These are phyloP conservation scores for Phylloporus sp. DNA, from an alignment of 1,284 basidiomycete genomes.

Conservation along the genomic window DNA sequence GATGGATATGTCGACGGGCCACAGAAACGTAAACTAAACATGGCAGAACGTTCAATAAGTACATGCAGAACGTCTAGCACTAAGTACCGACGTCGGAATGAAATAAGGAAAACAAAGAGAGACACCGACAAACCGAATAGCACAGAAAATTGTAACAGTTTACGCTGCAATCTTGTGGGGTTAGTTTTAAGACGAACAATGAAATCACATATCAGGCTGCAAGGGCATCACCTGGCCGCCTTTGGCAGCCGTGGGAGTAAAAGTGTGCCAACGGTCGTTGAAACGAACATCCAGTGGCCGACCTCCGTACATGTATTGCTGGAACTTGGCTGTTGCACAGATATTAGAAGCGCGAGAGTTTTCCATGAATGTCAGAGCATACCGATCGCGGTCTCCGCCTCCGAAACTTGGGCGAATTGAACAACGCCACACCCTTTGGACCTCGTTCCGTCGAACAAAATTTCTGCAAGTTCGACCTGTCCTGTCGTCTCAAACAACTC, in stretches of 20 bases:
- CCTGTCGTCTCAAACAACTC: slow-evolving; percentile 98
- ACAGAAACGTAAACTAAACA: background rate
- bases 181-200: background rate
- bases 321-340: slow-evolving; percentile 77
- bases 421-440: slow-evolving; percentile 96
- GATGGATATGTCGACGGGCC: too few relatives aligned
- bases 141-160: slow-evolving; percentile 10
- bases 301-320: slow-evolving; percentile 90
- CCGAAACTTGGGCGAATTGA: slow-evolving; percentile 87
- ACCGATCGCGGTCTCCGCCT: slow-evolving; percentile 95
- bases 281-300: slow-evolving; percentile 87
- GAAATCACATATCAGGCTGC: slow-evolving; percentile 52
- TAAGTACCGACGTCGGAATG: slow-evolving; percentile 15
- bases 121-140: background rate
- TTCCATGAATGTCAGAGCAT: slow-evolving; percentile 29
- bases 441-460: slow-evolving; percentile 88
- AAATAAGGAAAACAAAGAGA: slow-evolving; percentile 1
- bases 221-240: slow-evolving; percentile 76
- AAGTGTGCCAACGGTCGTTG: slow-evolving; percentile 93
- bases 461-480: slow-evolving; percentile 92
- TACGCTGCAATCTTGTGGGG: background rate
- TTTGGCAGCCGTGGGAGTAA: slow-evolving; percentile 83
- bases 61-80: slow-evolving; percentile 13
- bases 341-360: background rate
- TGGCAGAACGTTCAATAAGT: slow-evolving; percentile 19